A percentile compares a stretch with the other conserved stretches of the same genome.
Evolutionary conservation across 371 early-diverging fungal genomes (phyloP).

Genomic region (Mortierella sp.): DNA sequence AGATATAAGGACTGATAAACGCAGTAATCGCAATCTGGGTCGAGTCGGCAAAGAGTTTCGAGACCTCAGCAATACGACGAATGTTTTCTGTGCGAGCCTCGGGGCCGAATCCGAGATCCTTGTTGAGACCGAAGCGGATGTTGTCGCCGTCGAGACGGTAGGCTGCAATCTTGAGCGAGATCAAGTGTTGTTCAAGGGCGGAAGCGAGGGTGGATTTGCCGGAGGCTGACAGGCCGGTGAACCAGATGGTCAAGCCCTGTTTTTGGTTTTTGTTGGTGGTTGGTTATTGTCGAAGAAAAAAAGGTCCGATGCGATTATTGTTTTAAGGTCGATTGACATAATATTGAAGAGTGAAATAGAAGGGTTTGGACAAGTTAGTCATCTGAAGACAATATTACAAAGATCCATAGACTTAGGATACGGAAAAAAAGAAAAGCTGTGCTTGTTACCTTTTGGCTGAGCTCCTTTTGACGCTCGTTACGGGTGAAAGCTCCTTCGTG

Average conservation of each 20-base stretch:
- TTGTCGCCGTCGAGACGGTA: slow-evolving; percentile 98
- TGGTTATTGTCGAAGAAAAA: background rate
- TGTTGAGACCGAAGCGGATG: slow-evolving; percentile 95
- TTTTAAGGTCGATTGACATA: background rate
- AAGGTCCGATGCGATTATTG: slow-evolving; percentile 10
- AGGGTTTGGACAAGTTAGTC: background rate
- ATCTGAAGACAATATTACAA: background rate
- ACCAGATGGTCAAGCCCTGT: slow-evolving; percentile 91
- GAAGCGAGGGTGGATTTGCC: slow-evolving; percentile 95
- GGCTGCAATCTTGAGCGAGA: slow-evolving; percentile 78
- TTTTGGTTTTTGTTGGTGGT: background rate
- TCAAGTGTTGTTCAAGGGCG: slow-evolving; percentile 89
- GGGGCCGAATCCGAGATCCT: slow-evolving; percentile 92
- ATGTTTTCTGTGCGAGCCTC: slow-evolving; percentile 95
- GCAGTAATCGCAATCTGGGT: slow-evolving; percentile 87
- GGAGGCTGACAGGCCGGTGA: slow-evolving; percentile 95
- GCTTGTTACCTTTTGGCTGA: slow-evolving; percentile 84
- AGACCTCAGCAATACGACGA: slow-evolving; percentile 92
- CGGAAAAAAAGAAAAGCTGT: too few relatives aligned
- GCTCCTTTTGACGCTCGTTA: slow-evolving; percentile 79
- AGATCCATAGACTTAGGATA: background rate
- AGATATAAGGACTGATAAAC: slow-evolving; percentile 92
- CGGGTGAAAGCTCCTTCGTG: slow-evolving; percentile 85
- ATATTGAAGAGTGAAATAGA: slow-evolving; percentile 6
- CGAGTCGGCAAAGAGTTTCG: slow-evolving; percentile 93